phyloP scores from a whole-genome alignment of 768 basidiomycete species.

The Baorangia bicolor region DNA sequence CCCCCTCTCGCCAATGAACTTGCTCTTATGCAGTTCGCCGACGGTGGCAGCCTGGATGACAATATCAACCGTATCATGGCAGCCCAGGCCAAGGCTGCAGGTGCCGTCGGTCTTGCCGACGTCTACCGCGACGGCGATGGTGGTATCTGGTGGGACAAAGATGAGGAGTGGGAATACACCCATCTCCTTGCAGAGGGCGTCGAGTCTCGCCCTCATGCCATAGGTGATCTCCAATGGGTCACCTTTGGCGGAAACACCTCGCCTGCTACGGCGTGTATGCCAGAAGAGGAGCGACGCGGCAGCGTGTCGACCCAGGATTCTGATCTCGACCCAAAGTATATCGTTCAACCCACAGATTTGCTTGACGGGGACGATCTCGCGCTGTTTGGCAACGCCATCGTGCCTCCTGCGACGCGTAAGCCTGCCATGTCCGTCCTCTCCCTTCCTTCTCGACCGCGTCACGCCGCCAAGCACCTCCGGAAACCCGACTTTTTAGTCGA shows the following conservation, averaged over 20 bases:
- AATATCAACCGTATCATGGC: constrained; percentile 56
- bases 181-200: constrained; percentile 51
- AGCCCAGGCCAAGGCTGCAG: constrained; percentile 49
- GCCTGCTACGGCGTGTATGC: constrained; percentile 1
- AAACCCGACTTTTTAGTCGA: constrained; percentile 38
- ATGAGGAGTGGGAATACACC: constrained; percentile 68
- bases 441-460: constrained; percentile 35
- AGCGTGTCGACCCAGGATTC: constrained; percentile 54
- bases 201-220: constrained; percentile 22
- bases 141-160: constrained; percentile 68
- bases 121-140: constrained; percentile 62
- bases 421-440: constrained; percentile 38
- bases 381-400: constrained; percentile 28
- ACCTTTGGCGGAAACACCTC: constrained; percentile 36
- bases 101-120: constrained; percentile 40
- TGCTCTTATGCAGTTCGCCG: constrained; percentile 65
- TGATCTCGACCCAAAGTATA: constrained; percentile 49
- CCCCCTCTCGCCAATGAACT: constrained; percentile 63
- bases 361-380: constrained; percentile 37
- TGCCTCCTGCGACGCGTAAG: constrained; percentile 29
- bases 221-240: constrained; percentile 43
- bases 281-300: constrained; percentile 39
- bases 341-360: constrained; percentile 39
- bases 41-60: constrained; percentile 58
- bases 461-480: constrained; percentile 37